Percentiles rank a stretch among this genome's conserved stretches.
phyloP scores from a whole-genome alignment of 306 rosid species.

The Ormosia emarginata region DNA sequence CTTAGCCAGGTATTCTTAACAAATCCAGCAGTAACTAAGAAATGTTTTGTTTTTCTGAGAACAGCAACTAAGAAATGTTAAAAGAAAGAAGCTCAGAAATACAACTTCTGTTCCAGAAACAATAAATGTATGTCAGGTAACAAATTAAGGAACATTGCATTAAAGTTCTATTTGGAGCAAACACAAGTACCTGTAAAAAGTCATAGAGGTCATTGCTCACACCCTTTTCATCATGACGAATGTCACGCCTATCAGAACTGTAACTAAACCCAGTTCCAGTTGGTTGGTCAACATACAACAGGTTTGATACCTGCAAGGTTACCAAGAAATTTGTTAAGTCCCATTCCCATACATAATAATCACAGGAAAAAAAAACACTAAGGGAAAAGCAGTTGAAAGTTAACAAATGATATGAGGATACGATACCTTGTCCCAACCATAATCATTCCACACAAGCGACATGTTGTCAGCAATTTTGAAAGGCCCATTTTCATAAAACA shows the following conservation, averaged over 20 bases:
- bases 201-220: slow-evolving; percentile 91
- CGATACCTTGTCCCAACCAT: slow-evolving; percentile 98
- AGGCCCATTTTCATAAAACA: slow-evolving; percentile 95
- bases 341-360: background rate
- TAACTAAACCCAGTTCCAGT: slow-evolving; percentile 97
- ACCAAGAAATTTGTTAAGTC: slow-evolving; percentile 20
- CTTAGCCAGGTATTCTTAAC: background rate
- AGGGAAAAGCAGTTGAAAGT: background rate
- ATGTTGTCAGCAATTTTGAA: slow-evolving; percentile 75
- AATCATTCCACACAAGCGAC: slow-evolving; percentile 87
- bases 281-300: slow-evolving; percentile 94
- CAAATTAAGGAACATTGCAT: background rate
- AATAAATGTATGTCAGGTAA: background rate
- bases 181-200: slow-evolving; percentile 66
- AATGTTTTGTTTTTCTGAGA: background rate
- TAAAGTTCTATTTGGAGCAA: background rate
- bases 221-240: slow-evolving; percentile 85
- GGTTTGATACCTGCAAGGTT: slow-evolving; percentile 78
- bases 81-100: background rate
- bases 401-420: slow-evolving; percentile 24
- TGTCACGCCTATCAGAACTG: slow-evolving; percentile 66
- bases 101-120: background rate
- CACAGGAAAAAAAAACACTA: background rate
- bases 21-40: background rate
- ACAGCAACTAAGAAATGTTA: background rate